Evolutionary conservation across 1,284 basidiomycete species (phyloP).

Genomic region (Athelia psychrophila): DNA sequence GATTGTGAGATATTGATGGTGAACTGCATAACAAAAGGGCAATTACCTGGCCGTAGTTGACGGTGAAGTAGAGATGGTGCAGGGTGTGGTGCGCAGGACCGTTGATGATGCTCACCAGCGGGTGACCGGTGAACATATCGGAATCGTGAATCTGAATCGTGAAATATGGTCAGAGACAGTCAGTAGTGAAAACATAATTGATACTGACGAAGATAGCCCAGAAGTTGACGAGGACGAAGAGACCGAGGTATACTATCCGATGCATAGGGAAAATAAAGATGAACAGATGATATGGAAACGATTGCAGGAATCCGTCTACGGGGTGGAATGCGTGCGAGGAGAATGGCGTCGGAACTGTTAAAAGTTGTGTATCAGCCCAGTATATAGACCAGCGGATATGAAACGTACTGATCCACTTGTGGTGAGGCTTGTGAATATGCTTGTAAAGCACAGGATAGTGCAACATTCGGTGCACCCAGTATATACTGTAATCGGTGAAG

Average conservation of each 20-base stretch:
- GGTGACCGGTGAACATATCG: constrained; percentile 98
- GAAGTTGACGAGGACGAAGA: constrained; percentile 89
- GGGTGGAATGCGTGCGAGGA: constrained; percentile 98
- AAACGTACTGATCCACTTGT: constrained; percentile 92
- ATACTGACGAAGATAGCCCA: constrained; percentile 83
- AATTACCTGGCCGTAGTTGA: constrained; percentile 89
- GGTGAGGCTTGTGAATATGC: constrained; percentile 92
- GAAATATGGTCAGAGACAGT: constrained; percentile 4
- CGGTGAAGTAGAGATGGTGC: constrained; percentile 94
- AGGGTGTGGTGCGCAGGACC: constrained; percentile 97
- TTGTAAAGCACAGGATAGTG: constrained; percentile 92
- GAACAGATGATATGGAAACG: constrained; percentile 93
- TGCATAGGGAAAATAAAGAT: constrained; percentile 92
- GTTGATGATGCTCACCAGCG: constrained; percentile 91
- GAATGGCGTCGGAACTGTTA: constrained; percentile 90
- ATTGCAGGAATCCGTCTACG: constrained; percentile 92
- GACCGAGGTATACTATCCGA: constrained; percentile 73
- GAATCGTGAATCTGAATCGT: constrained; percentile 87
- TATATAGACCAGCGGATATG: constrained; percentile 2
- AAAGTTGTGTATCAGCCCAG: constrained; percentile 7
- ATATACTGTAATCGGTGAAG: constrained; percentile 92
- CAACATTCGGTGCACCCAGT: constrained; percentile 92
- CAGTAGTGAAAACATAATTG: not conserved
- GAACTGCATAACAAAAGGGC: constrained; percentile 13
- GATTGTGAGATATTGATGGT: constrained; percentile 19